Evolutionary conservation across 345 rosid species (phyloP), one percentile per base, ranked within the genome.

Genomic region (Alliaria petiolata): DNA sequence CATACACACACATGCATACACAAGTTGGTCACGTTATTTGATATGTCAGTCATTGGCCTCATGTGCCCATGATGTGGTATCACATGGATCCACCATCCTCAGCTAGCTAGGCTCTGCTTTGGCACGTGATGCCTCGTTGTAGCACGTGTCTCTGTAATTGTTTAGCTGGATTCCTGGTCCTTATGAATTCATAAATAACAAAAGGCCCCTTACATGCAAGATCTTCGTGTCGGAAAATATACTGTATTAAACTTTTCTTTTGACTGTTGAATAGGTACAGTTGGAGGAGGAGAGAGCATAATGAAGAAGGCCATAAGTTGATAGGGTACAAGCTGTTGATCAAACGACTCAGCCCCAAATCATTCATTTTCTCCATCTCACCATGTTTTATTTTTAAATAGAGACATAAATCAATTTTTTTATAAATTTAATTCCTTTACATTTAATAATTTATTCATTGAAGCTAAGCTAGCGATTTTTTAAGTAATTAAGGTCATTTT

Each of bases 131-230:
- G 62, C 55, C 8, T 76, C 77, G 79, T 72, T 66, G 85, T 49
- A 80, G 81, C 91, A 87, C 86, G 90, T 71, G 64, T 54, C 44
- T 53, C 68, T 67, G 51, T 56, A 69, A 62, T 67, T 8, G 38
- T 44, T 47, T 31, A 40, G 74, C 28, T 62, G 74, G 65, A 49
- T n/a, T n/a, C n/a, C n/a, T n/a, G n/a, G n/a, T n/a, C n/a, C n/a
- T n/a, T n/a, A n/a, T 57, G 56, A 5, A 11, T 47, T 56, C 55
- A 56, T 65, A 65, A 65, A 57, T 50, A 28, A 36, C 58, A 57
- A 49, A 74, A 65, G 61, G 10, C 1, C 3, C 8, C 45, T 47
- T 74, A 74, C 78, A 66, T 74, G 61, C 72, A 74, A 74, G 46
- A 66, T 74, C 72, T 58, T 66, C 47, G 31, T 74, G 62, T 74